Percentiles rank a stretch among this genome's conserved stretches.
phyloP scores from a whole-genome alignment of 441 rosid genomes.

The Pelargonium citronellum region DNA sequence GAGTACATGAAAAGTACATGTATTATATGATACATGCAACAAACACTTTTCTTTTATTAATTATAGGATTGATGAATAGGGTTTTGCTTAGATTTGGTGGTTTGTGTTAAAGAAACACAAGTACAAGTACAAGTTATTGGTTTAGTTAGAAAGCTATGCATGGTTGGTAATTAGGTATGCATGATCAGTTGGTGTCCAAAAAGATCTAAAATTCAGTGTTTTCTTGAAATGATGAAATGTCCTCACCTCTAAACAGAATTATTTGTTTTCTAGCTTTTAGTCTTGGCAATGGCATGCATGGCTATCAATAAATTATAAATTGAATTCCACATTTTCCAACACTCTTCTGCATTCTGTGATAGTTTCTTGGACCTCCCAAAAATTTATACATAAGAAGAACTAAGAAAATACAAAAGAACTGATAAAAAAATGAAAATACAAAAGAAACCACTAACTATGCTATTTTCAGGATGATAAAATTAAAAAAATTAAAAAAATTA shows the following conservation, averaged over 20 bases:
- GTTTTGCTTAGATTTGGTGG: slow-evolving; percentile 28
- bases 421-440: no score
- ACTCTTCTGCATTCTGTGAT: slow-evolving; percentile 13
- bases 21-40: no score
- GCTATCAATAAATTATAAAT: no score
- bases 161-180: slow-evolving; percentile 19
- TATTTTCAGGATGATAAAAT: no score
- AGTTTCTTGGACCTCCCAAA: slow-evolving; percentile 24
- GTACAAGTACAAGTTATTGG: slow-evolving; percentile 18
- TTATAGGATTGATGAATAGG: no score
- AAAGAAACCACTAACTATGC: no score
- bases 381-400: not conserved
- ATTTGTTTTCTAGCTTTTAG: slow-evolving; percentile 28
- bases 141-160: slow-evolving; percentile 12
- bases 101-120: slow-evolving; percentile 21
- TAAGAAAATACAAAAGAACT: no score
- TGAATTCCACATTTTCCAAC: slow-evolving; percentile 43
- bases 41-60: no score
- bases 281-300: not conserved
- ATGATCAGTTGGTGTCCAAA: slow-evolving; percentile 31
- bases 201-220: slow-evolving; percentile 51
- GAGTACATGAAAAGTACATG: no score
- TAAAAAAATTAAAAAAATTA: no score
- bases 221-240: slow-evolving; percentile 56
- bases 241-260: slow-evolving; percentile 29